These are phyloP conservation scores for Letharia columbiana DNA, from an alignment of 495 filamentous ascomycete species.

Conservation along the genomic window DNA sequence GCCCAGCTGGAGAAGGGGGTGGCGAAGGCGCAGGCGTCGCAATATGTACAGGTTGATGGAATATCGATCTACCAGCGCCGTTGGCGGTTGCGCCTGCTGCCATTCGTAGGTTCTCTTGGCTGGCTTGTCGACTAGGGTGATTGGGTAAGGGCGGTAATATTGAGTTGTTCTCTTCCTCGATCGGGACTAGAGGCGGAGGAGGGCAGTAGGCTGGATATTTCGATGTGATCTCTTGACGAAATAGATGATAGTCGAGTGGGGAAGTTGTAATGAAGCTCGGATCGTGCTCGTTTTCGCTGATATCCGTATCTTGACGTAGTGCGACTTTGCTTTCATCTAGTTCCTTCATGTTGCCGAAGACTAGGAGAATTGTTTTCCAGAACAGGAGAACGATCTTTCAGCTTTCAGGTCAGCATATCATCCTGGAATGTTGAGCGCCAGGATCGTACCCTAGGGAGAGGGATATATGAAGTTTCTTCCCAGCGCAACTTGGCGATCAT, in stretches of 20 bases:
- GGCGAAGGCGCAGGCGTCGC: conserved; percentile 96
- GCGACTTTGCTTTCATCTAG: conserved; percentile 64
- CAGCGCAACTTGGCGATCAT: conserved; percentile 73
- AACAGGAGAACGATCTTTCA: conserved; percentile 61
- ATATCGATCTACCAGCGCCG: conserved; percentile 61
- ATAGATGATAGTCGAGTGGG: conserved; percentile 90
- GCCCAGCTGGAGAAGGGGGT: conserved; percentile 78
- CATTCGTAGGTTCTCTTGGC: conserved; percentile 34
- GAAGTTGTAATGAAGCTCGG: conserved; percentile 72
- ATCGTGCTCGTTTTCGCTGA: conserved; percentile 31
- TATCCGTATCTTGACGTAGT: conserved; percentile 33
- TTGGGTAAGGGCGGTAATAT: conserved; percentile 79
- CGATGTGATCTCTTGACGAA: conserved; percentile 95
- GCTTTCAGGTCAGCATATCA: conserved; percentile 22
- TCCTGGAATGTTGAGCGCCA: too few relatives aligned
- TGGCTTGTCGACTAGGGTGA: conserved; percentile 48
- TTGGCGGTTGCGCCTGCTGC: conserved; percentile 36
- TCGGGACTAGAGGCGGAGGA: conserved; percentile 69
- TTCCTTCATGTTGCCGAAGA: conserved; percentile 67
- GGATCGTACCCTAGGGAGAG: conserved; percentile 44
- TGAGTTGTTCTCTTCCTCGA: conserved; percentile 83
- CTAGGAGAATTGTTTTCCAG: conserved; percentile 83
- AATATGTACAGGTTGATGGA: conserved; percentile 94
- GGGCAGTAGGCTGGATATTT: conserved; percentile 97
- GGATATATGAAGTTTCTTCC: conserved; percentile 66